Evolutionary conservation across 2,329 filamentous ascomycete species (phyloP).

Genomic region (Penicillium sp.): DNA sequence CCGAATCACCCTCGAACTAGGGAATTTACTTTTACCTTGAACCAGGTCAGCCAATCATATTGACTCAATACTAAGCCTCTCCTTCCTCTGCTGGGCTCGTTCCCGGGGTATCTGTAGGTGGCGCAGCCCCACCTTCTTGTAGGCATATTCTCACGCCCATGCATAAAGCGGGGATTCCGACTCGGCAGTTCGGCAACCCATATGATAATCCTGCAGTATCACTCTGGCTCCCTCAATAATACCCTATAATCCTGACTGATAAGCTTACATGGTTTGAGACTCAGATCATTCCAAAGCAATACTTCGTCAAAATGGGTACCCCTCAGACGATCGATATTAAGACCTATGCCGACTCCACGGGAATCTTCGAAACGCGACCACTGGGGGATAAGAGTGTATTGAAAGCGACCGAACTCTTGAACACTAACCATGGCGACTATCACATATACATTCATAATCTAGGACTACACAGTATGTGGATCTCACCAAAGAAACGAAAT

Average conservation of each 20-base stretch:
- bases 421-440: constrained; percentile 14
- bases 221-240: neutral
- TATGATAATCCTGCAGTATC: neutral
- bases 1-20: too few species aligned
- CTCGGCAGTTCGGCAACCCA: neutral
- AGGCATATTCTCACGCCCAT: neutral
- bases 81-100: too few species aligned
- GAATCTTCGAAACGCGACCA: constrained; percentile 7
- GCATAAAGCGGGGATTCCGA: neutral
- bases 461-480: constrained; percentile 11
- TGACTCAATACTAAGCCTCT: too few species aligned
- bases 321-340: constrained; percentile 1
- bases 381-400: neutral
- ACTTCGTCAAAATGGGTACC: neutral
- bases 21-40: too few species aligned
- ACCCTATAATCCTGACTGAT: neutral
- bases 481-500: neutral
- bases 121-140: neutral
- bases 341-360: neutral
- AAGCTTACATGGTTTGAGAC: neutral
- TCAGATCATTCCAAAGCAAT: neutral
- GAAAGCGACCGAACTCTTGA: constrained; percentile 11
- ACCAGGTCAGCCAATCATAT: too few species aligned
- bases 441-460: constrained; percentile 19
- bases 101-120: neutral